Conservation (phyloP, 345 rosid genomes). For the Rubroshorea leprosula region DNA sequence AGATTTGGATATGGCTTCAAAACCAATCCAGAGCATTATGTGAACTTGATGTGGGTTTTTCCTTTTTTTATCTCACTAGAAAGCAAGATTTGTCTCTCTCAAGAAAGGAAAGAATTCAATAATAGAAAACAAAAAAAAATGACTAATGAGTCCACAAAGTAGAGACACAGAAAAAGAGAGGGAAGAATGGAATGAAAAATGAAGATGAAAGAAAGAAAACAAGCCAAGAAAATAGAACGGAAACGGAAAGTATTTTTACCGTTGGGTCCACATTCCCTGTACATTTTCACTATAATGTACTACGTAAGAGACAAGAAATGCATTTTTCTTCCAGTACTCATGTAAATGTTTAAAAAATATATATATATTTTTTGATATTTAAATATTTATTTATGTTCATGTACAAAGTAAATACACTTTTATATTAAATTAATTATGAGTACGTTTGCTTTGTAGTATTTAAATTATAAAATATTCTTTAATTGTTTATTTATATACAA, state of each 20-base stretch:
- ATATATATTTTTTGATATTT: too few relatives aligned
- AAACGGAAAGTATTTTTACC: constrained; percentile 11
- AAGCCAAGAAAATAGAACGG: constrained; percentile 1
- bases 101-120: constrained; percentile 1
- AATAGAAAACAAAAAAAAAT: not conserved
- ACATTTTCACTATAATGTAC: not conserved
- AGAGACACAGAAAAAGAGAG: not conserved
- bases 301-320: too few relatives aligned
- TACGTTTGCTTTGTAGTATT: too few relatives aligned
- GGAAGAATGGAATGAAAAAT: not conserved
- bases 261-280: constrained; percentile 17
- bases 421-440: too few relatives aligned
- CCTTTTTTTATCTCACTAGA: constrained; percentile 1
- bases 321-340: too few relatives aligned
- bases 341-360: too few relatives aligned
- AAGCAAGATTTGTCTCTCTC: not conserved
- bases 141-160: constrained; percentile 1
- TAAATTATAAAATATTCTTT: too few relatives aligned
- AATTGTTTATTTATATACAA: too few relatives aligned
- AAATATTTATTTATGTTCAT: too few relatives aligned
- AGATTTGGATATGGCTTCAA: constrained; percentile 8
- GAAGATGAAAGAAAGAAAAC: constrained; percentile 4
- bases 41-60: not conserved
- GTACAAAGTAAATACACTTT: too few relatives aligned
- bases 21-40: constrained; percentile 14